Base-by-base conservation (phyloP, 2,329 filamentous ascomycete genomes). In the Emergomyces orientalis region DNA sequence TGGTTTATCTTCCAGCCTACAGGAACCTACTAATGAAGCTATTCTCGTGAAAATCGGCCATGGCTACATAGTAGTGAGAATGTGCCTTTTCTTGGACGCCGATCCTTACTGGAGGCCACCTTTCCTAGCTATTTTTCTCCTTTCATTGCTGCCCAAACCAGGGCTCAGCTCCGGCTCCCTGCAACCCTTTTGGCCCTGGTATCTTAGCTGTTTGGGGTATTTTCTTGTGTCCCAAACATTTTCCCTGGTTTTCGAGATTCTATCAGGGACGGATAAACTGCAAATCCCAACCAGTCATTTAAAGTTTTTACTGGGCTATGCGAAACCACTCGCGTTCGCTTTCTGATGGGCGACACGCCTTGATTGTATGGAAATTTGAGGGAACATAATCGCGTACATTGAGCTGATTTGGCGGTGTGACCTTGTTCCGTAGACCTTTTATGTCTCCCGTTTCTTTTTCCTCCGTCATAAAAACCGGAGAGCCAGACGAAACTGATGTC, bases 61-160 rank as follows among this genome's bases (percentile, higher is more conserved):
- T 39, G 52, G 30, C 27, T 45, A 25, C 13, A n/a, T 37, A 6
- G 5, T 37, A 37, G 22, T 14, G n/a, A 13, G 54, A 56, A 25
- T n/a, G 3, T 22, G 5, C 54, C n/a, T 14, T 56, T 45, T 11
- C 22, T 51, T 22, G 56, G 56, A 32, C 19, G 56, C 51, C 75
- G 63, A 70, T 43, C 59, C 45, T 37, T 34, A 60, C 43, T 60
- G 43, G 59, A 49, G 45, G 32, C 34, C 39, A 3, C 51, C 22
- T 49, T 39, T 41, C 4, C 13, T 39, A 49, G 27, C 30, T 59
- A 9, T 47, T 64, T 22, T 27, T 41, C 25, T 47, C 37, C 37
- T 60, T 43, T 56, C 47, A 47, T 63, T 63, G 62, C 62, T 63
- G 62, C 62, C 62, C 62, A 63, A 63, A 58, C 41, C 41, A 63